Base-by-base conservation (phyloP, 2,329 filamentous ascomycete genomes). In the Xylariaceae sp. region DNA sequence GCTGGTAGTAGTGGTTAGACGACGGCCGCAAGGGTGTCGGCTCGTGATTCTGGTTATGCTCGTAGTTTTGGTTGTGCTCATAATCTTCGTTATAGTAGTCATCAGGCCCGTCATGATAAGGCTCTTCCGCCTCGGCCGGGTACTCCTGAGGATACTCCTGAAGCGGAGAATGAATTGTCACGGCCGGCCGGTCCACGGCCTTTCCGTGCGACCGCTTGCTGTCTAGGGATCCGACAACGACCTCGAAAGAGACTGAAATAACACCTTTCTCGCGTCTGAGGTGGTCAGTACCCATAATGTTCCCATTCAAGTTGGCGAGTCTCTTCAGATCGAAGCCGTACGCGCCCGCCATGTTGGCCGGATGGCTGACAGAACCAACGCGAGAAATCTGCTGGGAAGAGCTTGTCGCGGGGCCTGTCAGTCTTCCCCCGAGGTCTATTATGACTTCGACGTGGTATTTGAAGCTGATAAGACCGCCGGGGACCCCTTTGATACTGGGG, bases 391-490 rank as follows among this genome's bases (percentile, higher is more conserved):
- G 40, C 57, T 61, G 37, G 51, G 60, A 17, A 58, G 59, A 27
- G 50, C 56, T 29, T 50, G 64, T 45, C 44, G 69, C 53, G 63
- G 75, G 73, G 13, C 79, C 61, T 44, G 75, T 73, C 26, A 95
- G 64, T 54, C 87, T 92, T 23, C 90, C 90, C 29, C 92, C 89
- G 1, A 96, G 70, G 53, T 98, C 92, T 15, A 95, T 77, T 18
- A 96, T 80, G 3, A 95, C 85, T 58, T 98, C 92, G 14, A 95
- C 73, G 46, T 89, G 85, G 53, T 98, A 96, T 46, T 82, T 86
- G 65, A 98, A 96, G 48, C 81, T 88, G 44, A 98, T 92, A 80
- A 96, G 92, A 21, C 85, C 81, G 3, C 90, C 88, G 0, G 92
- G 92, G 0, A 95, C 87, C 35, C 80, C 81, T 18, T 78, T 79